Conservation (phyloP, 2,329 filamentous ascomycete genomes). For the Bimuria novae-zelandiae region DNA sequence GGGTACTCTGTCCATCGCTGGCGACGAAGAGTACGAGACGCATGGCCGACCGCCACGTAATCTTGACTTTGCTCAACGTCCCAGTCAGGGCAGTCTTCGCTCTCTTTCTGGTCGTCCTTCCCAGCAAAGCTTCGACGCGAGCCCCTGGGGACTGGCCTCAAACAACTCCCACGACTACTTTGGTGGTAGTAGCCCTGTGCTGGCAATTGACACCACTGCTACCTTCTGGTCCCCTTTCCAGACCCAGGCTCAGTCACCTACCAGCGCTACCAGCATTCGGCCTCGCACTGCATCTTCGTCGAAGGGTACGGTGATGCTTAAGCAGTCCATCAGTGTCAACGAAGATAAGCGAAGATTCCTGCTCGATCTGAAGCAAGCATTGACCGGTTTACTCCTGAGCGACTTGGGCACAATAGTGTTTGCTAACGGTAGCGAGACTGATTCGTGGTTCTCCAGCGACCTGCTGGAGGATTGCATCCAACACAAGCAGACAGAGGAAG, state of each 20-base stretch:
- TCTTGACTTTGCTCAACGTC: constrained; percentile 54
- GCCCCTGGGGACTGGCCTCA: constrained; percentile 67
- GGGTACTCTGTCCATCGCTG: constrained; percentile 54
- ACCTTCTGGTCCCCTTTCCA: constrained; percentile 93
- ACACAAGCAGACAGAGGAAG: constrained; percentile 45
- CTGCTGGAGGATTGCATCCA: constrained; percentile 55
- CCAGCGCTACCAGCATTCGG: constrained; percentile 64
- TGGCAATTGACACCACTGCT: constrained; percentile 73
- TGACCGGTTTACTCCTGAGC: constrained; percentile 84
- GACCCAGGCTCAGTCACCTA: constrained; percentile 66
- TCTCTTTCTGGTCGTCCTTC: constrained; percentile 67
- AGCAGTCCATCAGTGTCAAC: constrained; percentile 57
- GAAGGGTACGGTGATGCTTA: constrained; percentile 68
- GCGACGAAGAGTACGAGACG: constrained; percentile 52
- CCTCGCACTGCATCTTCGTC: constrained; percentile 70
- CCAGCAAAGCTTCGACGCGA: constrained; percentile 72
- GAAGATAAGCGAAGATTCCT: constrained; percentile 81
- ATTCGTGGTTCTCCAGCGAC: constrained; percentile 76
- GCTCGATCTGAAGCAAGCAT: constrained; percentile 73
- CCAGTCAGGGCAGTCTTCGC: constrained; percentile 62
- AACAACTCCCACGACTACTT: constrained; percentile 74
- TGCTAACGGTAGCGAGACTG: constrained; percentile 88
- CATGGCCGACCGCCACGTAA: constrained; percentile 45
- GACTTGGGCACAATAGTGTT: constrained; percentile 88
- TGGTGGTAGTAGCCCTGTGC: constrained; percentile 67